Conservation (phyloP, 2,329 filamentous ascomycete genomes). For the Cordyceps fumosorosea region DNA sequence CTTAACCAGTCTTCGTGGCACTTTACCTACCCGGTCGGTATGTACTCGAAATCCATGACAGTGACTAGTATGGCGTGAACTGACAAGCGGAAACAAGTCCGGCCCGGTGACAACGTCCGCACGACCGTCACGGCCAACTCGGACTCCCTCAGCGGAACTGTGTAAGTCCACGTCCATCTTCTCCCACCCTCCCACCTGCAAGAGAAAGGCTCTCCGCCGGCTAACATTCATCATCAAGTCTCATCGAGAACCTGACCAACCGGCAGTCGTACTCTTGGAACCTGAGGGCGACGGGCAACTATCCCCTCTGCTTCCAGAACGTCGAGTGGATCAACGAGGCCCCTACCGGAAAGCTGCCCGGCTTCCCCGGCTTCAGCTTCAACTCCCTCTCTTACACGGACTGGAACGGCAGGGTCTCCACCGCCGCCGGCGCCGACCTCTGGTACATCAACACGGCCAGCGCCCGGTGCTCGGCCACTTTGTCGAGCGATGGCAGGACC, state of each 20-base stretch:
- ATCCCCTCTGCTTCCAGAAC: neutral
- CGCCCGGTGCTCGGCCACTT: neutral
- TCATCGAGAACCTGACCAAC: neutral
- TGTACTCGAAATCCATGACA: neutral
- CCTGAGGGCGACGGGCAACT: neutral
- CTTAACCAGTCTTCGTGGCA: neutral
- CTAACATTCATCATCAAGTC: neutral
- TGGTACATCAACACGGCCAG: neutral
- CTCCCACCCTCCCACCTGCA: too few species aligned
- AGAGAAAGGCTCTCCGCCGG: neutral
- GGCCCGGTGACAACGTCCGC: neutral
- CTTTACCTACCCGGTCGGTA: neutral
- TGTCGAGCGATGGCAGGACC: neutral
- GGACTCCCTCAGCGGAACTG: neutral
- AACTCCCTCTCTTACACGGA: neutral
- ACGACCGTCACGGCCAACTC: neutral
- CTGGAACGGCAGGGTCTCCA: neutral
- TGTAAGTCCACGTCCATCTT: neutral
- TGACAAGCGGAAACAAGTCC: neutral
- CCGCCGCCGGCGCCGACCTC: neutral
- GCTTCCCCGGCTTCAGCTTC: slow-evolving; percentile 1
- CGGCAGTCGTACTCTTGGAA: neutral
- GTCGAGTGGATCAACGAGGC: slow-evolving; percentile 4
- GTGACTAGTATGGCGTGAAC: too few species aligned
- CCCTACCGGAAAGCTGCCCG: neutral